Evolutionary conservation across 176 grass and related monocot species (phyloP), one percentile per base, ranked within the genome.

Genomic region (Oryza longistaminata): DNA sequence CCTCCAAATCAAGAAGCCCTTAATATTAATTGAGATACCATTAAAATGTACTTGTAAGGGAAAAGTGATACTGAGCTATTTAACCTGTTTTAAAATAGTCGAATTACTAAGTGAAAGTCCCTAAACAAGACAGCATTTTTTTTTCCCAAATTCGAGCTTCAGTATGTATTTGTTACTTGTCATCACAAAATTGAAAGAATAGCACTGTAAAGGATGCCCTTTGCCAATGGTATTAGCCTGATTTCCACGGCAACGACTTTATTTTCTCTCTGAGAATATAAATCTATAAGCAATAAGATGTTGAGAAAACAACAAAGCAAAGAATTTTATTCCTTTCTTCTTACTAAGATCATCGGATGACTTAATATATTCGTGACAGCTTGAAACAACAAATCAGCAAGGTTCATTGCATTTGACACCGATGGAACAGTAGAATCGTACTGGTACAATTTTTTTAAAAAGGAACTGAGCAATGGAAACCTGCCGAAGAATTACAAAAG

Each of bases 341-440:
- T 15, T 80, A 22, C 0, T 6, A 66, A 43, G 43, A 8, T 53
- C 45, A 2, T 3, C 22, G 3, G 13, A 22, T 72, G 16, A 15
- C 13, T 13, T 27, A 46, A 62, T 48, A 9, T 35, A 73, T 11
- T 14, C 0, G 48, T n/a, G 48, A 65, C 77, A 76, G 88, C 71
- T 53, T 64, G 16, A 85, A 37, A 64, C 64, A 76, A 49, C 71
- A 71, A 71, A 71, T 77, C 40, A 3, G 3, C 64, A 34, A n/a
- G 62, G 55, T 81, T 42, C 76, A 17, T 21, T n/a, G 70, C 49
- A 67, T 60, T 75, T 1, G 85, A n/a, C 46, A 33, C 16, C 72
- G 31, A 64, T 31, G 17, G 46, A 22, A 6, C 17, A 42, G 22
- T 24, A 44, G 40, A 66, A 67, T 26, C 49, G 14, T 40, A 43